These are phyloP conservation scores for Starmera dryadoides DNA, from an alignment of 805 yeast species.

Conservation along the genomic window DNA sequence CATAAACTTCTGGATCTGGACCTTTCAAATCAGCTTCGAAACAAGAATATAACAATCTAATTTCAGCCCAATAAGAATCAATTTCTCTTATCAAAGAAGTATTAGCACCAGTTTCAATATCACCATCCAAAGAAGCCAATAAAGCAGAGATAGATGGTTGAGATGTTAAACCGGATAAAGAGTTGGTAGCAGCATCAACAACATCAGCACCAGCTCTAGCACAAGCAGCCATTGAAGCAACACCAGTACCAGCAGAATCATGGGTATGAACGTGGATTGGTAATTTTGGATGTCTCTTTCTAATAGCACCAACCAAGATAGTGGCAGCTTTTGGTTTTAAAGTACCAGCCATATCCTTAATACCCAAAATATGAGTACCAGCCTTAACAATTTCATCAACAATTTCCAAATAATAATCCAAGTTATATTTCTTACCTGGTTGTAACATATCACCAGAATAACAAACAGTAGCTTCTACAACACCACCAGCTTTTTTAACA, in stretches of 20 bases:
- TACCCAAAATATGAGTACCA: constrained; percentile 97
- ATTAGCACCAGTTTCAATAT: constrained; percentile 65
- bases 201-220: constrained; percentile 97
- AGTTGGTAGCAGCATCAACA: constrained; percentile 95
- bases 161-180: constrained; percentile 97
- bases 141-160: constrained; percentile 95
- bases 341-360: constrained; percentile 99
- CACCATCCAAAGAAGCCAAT: constrained; percentile 87
- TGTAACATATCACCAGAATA: constrained; percentile 98
- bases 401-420: constrained; percentile 78
- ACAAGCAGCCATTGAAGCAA: constrained; percentile 91
- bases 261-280: constrained; percentile 99
- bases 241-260: constrained; percentile 99
- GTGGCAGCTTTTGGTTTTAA: constrained; percentile 92
- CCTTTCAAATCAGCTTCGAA: constrained; percentile 99
- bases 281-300: constrained; percentile 83
- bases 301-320: constrained; percentile 67
- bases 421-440: constrained; percentile 92
- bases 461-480: constrained; percentile 96
- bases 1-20: constrained; percentile 98
- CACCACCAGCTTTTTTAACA: constrained; percentile 97
- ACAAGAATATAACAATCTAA: constrained; percentile 92
- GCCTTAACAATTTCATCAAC: constrained; percentile 78
- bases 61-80: constrained; percentile 98
- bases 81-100: constrained; percentile 67